Evolutionary conservation across 2,329 filamentous ascomycete genomes (phyloP), one percentile per base, ranked within the genome.

Genomic region (Mollisia scopiformis): DNA sequence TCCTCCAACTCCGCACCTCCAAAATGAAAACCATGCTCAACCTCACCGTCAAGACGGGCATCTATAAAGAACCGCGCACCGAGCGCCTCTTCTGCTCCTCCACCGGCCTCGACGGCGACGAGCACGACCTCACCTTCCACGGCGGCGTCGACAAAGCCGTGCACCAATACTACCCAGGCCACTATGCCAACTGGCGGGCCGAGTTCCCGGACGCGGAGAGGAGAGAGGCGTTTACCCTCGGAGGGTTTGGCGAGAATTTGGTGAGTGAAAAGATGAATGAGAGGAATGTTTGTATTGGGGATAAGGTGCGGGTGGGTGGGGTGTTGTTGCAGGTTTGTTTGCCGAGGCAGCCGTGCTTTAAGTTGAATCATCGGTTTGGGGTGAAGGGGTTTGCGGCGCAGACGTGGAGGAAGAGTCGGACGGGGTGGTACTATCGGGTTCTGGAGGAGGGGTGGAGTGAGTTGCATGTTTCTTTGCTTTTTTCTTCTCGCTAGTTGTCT

Each of bases 391-490:
- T 89, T 72, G 84, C 86, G 3, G 82, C 82, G 0, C 76, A 79
- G 21, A 83, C 84, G 0, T 87, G 84, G 73, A 78, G 80, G 62
- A 76, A 76, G 1, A 83, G 83, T 59, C 80, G 86, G 1, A 88
- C 86, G 0, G 87, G 87, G 0, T 90, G 86, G 87, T 84, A 88
- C 69, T 89, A 88, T 65, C 81, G 86, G 2, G 82, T 90, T 1
- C 69, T 89, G 16, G 75, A 76, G 2, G 79, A 82, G 31, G 87
- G 88, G 0, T 75, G 69, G 0, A 80, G n/a, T n/a, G n/a, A n/a
- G n/a, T n/a, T n/a, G n/a, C n/a, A n/a, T n/a, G n/a, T n/a, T n/a
- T n/a, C n/a, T n/a, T n/a, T n/a, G n/a, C n/a, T n/a, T n/a, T n/a
- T n/a, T n/a, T n/a, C n/a, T n/a, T n/a, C n/a, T n/a, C n/a, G n/a